Evolutionary conservation across 2,329 filamentous ascomycete species (phyloP), one percentile per base, ranked within the genome.

Genomic region (Raffaelea ambrosiae): DNA sequence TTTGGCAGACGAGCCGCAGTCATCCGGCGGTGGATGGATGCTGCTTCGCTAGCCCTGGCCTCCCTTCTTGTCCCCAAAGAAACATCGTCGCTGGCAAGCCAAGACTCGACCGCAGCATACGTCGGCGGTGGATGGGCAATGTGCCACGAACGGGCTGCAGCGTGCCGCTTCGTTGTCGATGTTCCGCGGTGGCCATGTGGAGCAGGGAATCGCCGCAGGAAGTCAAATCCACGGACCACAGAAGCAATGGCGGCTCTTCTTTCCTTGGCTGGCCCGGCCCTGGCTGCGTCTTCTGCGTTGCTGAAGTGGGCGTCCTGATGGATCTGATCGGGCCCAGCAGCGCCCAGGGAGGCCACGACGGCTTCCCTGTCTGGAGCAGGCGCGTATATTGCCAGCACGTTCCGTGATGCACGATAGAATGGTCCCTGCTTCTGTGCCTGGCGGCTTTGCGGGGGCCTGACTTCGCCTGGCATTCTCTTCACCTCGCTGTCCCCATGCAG

Each of bases 241-340:
- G 7, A 7, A 13, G 26, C 26, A 29, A 13, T 29, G 7, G 26
- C 26, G 26, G 7, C 13, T 7, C 13, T 13, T 29, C 13, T 13
- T 29, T 29, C 26, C 10, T 18, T n/a, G 10, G 39, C 40, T 26
- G 23, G 35, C 43, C 20, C 46, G 31, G 26, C 31, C 13, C 31
- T 46, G 4, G 90, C 89, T 0, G 96, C 85, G 64, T 97, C 93
- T 44, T 73, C 74, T 52, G 94, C 88, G 23, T 86, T 74, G 56
- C 89, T 86, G 61, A 95, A 97, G 58, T 84, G 90, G 1, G 90
- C 83, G 59, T 89, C 83, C 62, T 89, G 86, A 54, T 95, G 94
- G 43, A 96, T 76, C 14, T 86, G 75, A 49, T 83, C 72, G 0
- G 86, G 84, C 9, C 52, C 50, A 18, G 43, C 48, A 19, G 42